Base-by-base conservation (phyloP, 1,284 basidiomycete species). In the Fomes fomentarius region DNA sequence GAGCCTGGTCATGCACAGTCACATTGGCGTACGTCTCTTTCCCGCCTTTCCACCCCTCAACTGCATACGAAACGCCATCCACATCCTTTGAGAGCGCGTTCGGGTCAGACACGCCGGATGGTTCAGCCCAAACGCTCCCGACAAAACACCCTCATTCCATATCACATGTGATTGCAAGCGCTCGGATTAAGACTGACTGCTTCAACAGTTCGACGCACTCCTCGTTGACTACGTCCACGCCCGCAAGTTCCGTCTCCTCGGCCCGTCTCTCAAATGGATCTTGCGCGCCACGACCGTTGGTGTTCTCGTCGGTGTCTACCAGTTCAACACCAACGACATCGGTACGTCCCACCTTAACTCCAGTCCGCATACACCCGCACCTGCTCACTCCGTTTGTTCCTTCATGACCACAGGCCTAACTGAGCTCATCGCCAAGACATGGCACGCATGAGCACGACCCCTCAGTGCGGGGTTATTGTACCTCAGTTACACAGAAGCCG, bases 281-380 rank as follows among this genome's bases (percentile, higher is more conserved):
- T 77, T 98, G 54, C 83, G 94, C 50, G 75, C 84, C 14, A 76
- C 85, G 3, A 98, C 96, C 26, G 85, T 91, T 38, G 89, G 85
- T n/a, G 87, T 90, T 14, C 81, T 97, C 51, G 87, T 93, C 62
- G 96, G 97, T 37, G 81, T 98, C 5, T 99, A 98, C 77, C 91
- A 96, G 73, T 97, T 97, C 80, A 96, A 97, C 79, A 97, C 95
- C 39, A 93, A 96, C 71, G 96, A 98, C 69, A 87, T 98, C 66
- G 96, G 96, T 94, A 61, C 62, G 86, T 76, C 2, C n/a, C n/a
- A n/a, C n/a, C n/a, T n/a, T n/a, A n/a, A n/a, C n/a, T 15, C 39
- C 11, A 12, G 37, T 10, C 9, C 38, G 57, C 47, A 48, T 59
- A 56, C 47, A 40, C 38, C 40, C 31, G 46, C 10, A 17, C 28